Conservation (phyloP, 2,329 filamentous ascomycete species). For the Colletotrichum tofieldiae region DNA sequence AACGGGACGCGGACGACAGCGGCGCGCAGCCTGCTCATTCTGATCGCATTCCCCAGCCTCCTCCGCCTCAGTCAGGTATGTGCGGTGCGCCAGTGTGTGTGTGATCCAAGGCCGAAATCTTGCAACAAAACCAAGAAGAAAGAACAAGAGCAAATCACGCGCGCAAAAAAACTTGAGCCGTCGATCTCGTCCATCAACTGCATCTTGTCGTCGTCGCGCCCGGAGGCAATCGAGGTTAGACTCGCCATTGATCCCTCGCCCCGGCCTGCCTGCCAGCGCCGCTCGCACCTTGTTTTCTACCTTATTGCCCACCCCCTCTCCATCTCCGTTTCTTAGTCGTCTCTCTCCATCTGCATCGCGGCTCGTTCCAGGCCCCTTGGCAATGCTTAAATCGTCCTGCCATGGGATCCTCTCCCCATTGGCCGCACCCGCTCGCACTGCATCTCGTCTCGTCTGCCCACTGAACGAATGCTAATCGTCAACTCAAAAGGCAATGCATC, state of each 20-base stretch:
- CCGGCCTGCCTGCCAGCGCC: constrained; percentile 42
- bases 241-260: constrained; percentile 43
- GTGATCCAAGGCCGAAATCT: constrained; percentile 37
- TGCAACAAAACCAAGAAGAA: constrained; percentile 37
- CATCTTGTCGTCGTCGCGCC: constrained; percentile 37
- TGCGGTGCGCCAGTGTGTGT: constrained; percentile 42
- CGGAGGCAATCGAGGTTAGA: constrained; percentile 44
- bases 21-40: constrained; percentile 55
- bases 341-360: constrained; percentile 15
- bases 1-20: constrained; percentile 63
- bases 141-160: constrained; percentile 28
- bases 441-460: constrained; percentile 30
- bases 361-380: constrained; percentile 20
- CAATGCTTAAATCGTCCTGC: constrained; percentile 11
- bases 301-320: constrained; percentile 4
- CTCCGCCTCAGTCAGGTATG: constrained; percentile 63
- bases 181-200: constrained; percentile 41
- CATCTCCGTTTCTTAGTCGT: background rate
- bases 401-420: constrained; percentile 4
- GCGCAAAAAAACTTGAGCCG: constrained; percentile 34
- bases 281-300: constrained; percentile 34
- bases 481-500: constrained; percentile 40
- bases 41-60: constrained; percentile 61
- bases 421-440: constrained; percentile 17
- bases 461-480: constrained; percentile 44